These are phyloP conservation scores for Eucalyptus paniculata DNA, from an alignment of 345 rosid species.

Conservation along the genomic window DNA sequence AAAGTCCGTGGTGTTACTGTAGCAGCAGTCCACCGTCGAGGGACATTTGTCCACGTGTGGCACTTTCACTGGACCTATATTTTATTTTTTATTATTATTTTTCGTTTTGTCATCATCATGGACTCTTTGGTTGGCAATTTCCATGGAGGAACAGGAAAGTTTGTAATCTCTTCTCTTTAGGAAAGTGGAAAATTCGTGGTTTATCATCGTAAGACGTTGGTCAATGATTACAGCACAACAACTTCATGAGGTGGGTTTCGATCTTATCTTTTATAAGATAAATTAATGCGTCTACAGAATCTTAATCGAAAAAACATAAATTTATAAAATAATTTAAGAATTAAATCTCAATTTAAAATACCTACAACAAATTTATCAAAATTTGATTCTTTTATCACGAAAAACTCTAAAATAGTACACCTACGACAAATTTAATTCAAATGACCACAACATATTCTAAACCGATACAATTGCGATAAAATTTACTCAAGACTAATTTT, in stretches of 20 bases:
- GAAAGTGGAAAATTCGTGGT: not conserved
- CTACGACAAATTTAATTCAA: no score
- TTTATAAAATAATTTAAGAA: not conserved
- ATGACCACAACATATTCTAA: no score
- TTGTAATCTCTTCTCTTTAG: not conserved
- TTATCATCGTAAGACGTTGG: not conserved
- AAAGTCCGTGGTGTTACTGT: not conserved
- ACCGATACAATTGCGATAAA: accelerated
- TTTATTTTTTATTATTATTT: not conserved
- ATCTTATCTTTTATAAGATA: not conserved
- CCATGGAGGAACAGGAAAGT: not conserved
- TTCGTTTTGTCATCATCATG: not conserved
- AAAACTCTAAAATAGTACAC: no score
- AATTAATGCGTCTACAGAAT: accelerated
- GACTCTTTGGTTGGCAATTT: not conserved
- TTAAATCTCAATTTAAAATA: not conserved
- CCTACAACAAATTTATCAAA: accelerated
- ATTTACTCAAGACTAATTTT: no score
- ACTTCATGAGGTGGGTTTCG: not conserved
- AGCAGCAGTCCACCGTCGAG: not conserved
- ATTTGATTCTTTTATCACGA: accelerated
- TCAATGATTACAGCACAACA: not conserved
- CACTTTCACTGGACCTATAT: not conserved
- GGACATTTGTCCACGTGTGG: not conserved
- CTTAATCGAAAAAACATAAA: not conserved